Evolutionary conservation across 345 rosid genomes (phyloP).

Genomic region (Salix brachista): DNA sequence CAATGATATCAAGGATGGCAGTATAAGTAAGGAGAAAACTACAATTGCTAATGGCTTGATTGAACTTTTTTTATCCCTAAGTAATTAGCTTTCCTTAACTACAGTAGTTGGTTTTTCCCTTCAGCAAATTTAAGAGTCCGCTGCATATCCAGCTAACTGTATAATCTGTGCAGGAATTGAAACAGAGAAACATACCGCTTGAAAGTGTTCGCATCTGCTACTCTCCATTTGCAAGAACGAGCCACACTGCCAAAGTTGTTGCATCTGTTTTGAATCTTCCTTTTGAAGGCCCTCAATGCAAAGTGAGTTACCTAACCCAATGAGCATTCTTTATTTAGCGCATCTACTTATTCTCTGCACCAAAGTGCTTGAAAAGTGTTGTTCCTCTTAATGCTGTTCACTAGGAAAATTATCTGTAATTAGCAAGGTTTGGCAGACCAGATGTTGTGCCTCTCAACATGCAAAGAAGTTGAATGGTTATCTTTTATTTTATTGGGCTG

Average conservation of each 20-base stretch:
- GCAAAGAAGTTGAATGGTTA: background rate
- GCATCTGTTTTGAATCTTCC: constrained; percentile 65
- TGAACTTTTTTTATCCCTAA: background rate
- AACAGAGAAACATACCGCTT: constrained; percentile 46
- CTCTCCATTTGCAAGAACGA: constrained; percentile 87
- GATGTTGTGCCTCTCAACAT: background rate
- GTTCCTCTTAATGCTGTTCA: background rate
- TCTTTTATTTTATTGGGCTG: background rate
- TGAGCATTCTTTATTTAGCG: background rate
- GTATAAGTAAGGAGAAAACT: background rate
- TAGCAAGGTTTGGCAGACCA: background rate
- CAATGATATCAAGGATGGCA: background rate
- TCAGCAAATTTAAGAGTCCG: background rate
- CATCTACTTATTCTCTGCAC: background rate
- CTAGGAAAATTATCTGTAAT: background rate
- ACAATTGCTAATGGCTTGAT: background rate
- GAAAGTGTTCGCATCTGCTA: constrained; percentile 77
- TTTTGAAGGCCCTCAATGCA: constrained; percentile 71
- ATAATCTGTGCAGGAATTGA: constrained; percentile 52
- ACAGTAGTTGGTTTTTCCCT: background rate
- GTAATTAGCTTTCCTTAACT: background rate
- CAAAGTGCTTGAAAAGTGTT: background rate
- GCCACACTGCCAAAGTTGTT: constrained; percentile 70
- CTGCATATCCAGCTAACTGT: background rate
- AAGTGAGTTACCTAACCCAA: constrained; percentile 32